A percentile compares a stretch with the other conserved stretches of the same genome.
phyloP scores from a whole-genome alignment of 306 rosid species.

The Dryas octopetala region DNA sequence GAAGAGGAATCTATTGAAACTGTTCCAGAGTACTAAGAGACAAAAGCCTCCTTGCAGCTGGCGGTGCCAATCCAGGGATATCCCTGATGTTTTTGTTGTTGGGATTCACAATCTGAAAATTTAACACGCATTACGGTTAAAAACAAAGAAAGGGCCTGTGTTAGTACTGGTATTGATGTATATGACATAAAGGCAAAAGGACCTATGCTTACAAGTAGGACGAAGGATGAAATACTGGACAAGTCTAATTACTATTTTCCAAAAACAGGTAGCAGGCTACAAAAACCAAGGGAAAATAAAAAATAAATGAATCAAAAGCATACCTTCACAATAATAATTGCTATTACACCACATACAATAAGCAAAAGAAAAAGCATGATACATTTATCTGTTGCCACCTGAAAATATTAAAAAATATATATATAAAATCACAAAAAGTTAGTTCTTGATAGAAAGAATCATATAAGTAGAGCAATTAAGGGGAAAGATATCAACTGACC shows the following conservation, averaged over 20 bases:
- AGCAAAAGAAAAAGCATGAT: slow-evolving; percentile 93
- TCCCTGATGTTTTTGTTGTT: slow-evolving; percentile 77
- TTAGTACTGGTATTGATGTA: not conserved
- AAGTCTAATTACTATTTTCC: not conserved
- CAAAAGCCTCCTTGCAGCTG: slow-evolving; percentile 92
- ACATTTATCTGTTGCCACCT: slow-evolving; percentile 99
- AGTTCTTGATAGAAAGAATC: slow-evolving; percentile 20
- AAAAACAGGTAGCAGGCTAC: not conserved
- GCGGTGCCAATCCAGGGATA: slow-evolving; percentile 97
- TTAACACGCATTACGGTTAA: not conserved
- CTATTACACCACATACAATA: slow-evolving; percentile 88
- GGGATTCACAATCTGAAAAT: slow-evolving; percentile 80
- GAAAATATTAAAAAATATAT: slow-evolving; percentile 14
- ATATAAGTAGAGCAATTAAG: not conserved
- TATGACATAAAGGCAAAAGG: too few species aligned
- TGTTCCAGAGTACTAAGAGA: slow-evolving; percentile 49
- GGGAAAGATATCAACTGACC: slow-evolving; percentile 45
- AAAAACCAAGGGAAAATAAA: not conserved
- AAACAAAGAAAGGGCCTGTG: not conserved
- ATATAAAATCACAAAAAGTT: not conserved
- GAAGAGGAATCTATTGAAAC: slow-evolving; percentile 33
- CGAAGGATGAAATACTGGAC: not conserved
- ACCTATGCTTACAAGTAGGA: not conserved
- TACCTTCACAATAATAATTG: slow-evolving; percentile 97
- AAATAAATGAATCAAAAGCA: slow-evolving; percentile 17